Percentiles rank a stretch among this genome's conserved stretches.
Conservation (phyloP, 768 basidiomycete genomes). For the Lentinus brumalis region DNA sequence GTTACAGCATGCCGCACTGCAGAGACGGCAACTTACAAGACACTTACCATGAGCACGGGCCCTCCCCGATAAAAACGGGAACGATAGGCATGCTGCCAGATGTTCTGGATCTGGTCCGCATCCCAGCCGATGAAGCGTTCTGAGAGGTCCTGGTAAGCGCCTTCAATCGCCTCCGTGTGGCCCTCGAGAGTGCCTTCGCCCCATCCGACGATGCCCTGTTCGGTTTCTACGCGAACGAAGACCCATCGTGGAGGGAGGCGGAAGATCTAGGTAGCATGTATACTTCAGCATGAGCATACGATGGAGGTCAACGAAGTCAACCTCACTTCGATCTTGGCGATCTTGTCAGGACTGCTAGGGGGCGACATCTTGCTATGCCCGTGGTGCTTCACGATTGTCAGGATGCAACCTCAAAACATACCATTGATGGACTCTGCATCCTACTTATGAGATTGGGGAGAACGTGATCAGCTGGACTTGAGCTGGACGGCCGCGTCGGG, state of each 20-base stretch:
- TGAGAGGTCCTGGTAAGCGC: constrained; percentile 60
- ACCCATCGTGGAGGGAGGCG: constrained; percentile 75
- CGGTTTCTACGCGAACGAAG: constrained; percentile 69
- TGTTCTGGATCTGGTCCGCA: constrained; percentile 69
- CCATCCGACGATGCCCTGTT: constrained; percentile 68
- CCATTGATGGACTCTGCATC: too few relatives aligned
- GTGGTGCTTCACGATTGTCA: too few relatives aligned
- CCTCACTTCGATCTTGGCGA: constrained; percentile 33
- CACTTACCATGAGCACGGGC: constrained; percentile 63
- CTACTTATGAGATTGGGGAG: too few relatives aligned
- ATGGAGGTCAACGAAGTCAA: background rate
- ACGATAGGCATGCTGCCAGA: constrained; percentile 67
- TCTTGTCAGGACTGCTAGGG: constrained; percentile 18
- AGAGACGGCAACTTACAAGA: background rate
- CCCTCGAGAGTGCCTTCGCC: constrained; percentile 75
- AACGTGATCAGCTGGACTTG: background rate
- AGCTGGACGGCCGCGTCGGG: too few relatives aligned
- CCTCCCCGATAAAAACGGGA: constrained; percentile 76
- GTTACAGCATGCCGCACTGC: background rate
- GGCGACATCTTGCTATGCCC: background rate
- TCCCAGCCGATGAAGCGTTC: constrained; percentile 62
- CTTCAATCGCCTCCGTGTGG: constrained; percentile 75
- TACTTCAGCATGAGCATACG: background rate
- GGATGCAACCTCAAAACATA: too few relatives aligned
- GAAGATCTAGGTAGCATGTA: constrained; percentile 45